Evolutionary conservation across 208 protist species (phyloP).

Genomic region (Naegleria gruberi): DNA sequence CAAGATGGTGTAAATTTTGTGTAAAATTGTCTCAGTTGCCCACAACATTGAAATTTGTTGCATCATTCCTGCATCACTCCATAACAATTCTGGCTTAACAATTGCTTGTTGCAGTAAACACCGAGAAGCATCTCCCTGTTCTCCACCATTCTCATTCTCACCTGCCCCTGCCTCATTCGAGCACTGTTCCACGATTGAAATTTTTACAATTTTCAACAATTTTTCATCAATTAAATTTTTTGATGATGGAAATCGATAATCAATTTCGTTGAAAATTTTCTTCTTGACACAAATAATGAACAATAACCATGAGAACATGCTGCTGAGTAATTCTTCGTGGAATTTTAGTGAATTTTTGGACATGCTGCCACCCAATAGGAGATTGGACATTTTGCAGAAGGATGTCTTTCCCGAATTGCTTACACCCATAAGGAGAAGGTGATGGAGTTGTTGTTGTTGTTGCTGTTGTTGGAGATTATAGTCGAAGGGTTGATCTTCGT

Average conservation of each 20-base stretch:
- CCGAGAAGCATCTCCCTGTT: not conserved
- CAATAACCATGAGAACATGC: not conserved
- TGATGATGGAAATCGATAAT: not conserved
- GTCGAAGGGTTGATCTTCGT: not conserved
- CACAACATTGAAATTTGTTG: not conserved
- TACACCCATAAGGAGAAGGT: not conserved
- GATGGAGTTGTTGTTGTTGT: not conserved
- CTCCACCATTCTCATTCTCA: too few species aligned
- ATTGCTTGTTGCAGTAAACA: not conserved
- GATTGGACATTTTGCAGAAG: not conserved
- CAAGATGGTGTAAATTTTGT: not conserved
- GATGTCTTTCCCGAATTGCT: not conserved
- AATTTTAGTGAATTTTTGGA: not conserved
- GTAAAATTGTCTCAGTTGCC: not conserved
- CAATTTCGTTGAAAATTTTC: not conserved
- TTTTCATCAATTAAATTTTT: not conserved
- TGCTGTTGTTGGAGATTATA: not conserved
- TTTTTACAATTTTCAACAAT: too few species aligned
- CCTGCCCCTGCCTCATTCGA: too few species aligned
- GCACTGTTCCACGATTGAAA: too few species aligned
- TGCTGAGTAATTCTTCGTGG: not conserved
- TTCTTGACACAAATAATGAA: not conserved
- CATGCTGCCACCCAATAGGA: not conserved
- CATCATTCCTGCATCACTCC: not conserved
- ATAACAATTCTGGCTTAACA: not conserved